Percentiles rank a stretch among this genome's conserved stretches.
Conservation (phyloP, 2,329 filamentous ascomycete genomes). For the Trichoderma pleuroti region DNA sequence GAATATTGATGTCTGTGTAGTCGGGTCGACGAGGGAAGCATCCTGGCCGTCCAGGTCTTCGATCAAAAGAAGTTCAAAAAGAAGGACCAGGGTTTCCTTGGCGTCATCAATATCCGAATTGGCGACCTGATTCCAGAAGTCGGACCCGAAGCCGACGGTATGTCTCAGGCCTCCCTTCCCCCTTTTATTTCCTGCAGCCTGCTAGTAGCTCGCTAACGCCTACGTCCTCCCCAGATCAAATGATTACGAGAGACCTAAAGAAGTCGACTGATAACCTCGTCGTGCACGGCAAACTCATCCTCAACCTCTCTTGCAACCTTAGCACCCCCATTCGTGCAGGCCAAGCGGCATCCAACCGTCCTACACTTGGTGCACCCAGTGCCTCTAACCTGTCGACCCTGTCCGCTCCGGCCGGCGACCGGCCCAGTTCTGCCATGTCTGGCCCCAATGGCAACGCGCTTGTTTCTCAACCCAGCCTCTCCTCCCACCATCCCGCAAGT, state of each 20-base stretch:
- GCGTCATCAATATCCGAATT: slow-evolving; percentile 94
- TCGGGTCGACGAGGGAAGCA: slow-evolving; percentile 88
- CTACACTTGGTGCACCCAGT: slow-evolving; percentile 43
- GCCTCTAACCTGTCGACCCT: slow-evolving; percentile 44
- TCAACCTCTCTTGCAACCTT: slow-evolving; percentile 93
- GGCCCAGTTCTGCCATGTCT: slow-evolving; percentile 53
- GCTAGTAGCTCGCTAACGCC: slow-evolving; percentile 23
- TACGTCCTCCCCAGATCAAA: slow-evolving; percentile 67
- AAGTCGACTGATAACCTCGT: slow-evolving; percentile 98
- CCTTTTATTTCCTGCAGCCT: not conserved
- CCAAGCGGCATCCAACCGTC: slow-evolving; percentile 44
- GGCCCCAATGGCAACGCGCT: slow-evolving; percentile 43
- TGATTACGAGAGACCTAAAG: slow-evolving; percentile 95
- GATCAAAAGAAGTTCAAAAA: slow-evolving; percentile 99
- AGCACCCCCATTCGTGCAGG: slow-evolving; percentile 60
- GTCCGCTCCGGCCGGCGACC: slow-evolving; percentile 42
- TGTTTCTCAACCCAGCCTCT: slow-evolving; percentile 40
- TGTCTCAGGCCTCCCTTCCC: slow-evolving; percentile 30
- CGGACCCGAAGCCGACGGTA: slow-evolving; percentile 86
- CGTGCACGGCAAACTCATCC: slow-evolving; percentile 94
- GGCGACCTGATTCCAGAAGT: slow-evolving; percentile 86
- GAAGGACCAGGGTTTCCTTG: slow-evolving; percentile 98
- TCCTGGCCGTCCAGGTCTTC: slow-evolving; percentile 96
- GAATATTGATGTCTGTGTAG: slow-evolving; percentile 44
- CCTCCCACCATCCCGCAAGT: slow-evolving; percentile 47